Percentiles rank a stretch among this genome's conserved stretches.
These are phyloP conservation scores for Elongisporangium anandrum DNA, from an alignment of 352 stramenopile species.

Conservation along the genomic window DNA sequence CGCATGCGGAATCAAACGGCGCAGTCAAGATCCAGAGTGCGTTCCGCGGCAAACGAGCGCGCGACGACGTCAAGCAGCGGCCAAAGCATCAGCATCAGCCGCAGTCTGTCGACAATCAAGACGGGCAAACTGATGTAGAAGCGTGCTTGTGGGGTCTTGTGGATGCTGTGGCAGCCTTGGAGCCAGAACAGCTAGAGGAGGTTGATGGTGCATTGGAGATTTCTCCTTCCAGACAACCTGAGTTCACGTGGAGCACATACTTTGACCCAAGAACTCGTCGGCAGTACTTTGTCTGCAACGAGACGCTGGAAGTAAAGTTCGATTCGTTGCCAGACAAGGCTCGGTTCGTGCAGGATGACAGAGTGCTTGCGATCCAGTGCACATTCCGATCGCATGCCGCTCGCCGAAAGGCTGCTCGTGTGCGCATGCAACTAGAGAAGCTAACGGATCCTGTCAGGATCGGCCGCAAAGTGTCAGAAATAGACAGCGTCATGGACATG, in stretches of 20 bases:
- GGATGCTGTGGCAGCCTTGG: slow-evolving; percentile 6
- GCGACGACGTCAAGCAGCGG: slow-evolving; percentile 26
- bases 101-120: slow-evolving; percentile 13
- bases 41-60: slow-evolving; percentile 35
- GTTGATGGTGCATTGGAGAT: slow-evolving; percentile 4
- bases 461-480: slow-evolving; percentile 27
- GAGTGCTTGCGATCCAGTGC: slow-evolving; percentile 55
- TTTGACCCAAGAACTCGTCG: slow-evolving; percentile 32
- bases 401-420: background rate
- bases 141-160: background rate
- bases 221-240: background rate
- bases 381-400: slow-evolving; percentile 30
- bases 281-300: slow-evolving; percentile 16
- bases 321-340: background rate
- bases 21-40: slow-evolving; percentile 55
- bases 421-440: slow-evolving; percentile 11
- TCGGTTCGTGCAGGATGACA: background rate
- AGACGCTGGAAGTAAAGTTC: background rate
- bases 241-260: slow-evolving; percentile 27
- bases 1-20: slow-evolving; percentile 26
- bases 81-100: background rate
- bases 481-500: slow-evolving; percentile 38
- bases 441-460: slow-evolving; percentile 27
- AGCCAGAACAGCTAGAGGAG: slow-evolving; percentile 7
- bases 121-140: background rate